Conservation (phyloP, 257 asterid genomes). For the Solanum rostratum region DNA sequence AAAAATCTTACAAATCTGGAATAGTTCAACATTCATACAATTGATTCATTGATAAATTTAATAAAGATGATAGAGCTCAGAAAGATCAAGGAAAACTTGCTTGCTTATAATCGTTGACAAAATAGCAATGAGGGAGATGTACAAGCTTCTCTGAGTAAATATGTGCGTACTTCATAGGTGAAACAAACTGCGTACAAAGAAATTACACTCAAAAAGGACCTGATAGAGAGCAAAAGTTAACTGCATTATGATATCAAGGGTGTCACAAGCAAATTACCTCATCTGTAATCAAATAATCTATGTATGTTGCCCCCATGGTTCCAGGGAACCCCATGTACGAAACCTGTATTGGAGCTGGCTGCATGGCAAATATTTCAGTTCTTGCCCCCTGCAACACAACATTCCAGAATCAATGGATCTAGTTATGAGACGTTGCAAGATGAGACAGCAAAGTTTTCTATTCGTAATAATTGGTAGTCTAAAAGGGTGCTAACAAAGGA, state of each 20-base stretch:
- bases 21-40: neutral
- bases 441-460: too few relatives aligned
- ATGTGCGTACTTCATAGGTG: slow-evolving; percentile 66
- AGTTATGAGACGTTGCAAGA: too few relatives aligned
- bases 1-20: slow-evolving; percentile 5
- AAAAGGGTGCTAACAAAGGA: too few relatives aligned
- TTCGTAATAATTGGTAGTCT: too few relatives aligned
- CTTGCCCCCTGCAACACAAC: slow-evolving; percentile 76
- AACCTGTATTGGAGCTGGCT: slow-evolving; percentile 99
- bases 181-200: slow-evolving; percentile 60
- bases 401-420: neutral
- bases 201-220: neutral
- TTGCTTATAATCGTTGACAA: slow-evolving; percentile 97
- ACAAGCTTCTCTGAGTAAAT: slow-evolving; percentile 94
- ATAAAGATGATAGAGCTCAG: neutral
- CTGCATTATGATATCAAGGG: neutral
- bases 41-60: neutral
- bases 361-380: slow-evolving; percentile 97
- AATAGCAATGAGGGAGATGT: slow-evolving; percentile 94
- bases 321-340: slow-evolving; percentile 99
- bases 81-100: slow-evolving; percentile 21
- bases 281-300: slow-evolving; percentile 88
- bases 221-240: neutral
- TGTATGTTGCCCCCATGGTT: slow-evolving; percentile 90
- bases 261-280: slow-evolving; percentile 38